phyloP scores from a whole-genome alignment of 2,329 filamentous ascomycete genomes.

The Neonectria magnoliae region DNA sequence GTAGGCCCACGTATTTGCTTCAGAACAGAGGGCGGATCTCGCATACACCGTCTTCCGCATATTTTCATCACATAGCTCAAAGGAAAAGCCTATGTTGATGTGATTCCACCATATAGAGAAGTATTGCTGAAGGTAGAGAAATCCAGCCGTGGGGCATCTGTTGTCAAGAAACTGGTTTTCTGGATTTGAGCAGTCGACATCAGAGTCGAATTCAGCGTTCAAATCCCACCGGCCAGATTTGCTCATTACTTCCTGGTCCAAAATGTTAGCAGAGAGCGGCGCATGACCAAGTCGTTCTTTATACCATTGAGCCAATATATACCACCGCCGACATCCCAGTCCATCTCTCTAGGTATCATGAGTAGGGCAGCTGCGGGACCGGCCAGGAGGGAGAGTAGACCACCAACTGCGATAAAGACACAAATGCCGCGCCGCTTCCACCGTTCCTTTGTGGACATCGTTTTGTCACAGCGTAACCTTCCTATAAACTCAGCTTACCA shows the following conservation, averaged over 20 bases:
- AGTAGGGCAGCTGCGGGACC: slow-evolving; percentile 11
- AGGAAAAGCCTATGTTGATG: background rate
- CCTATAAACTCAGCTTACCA: slow-evolving; percentile 23
- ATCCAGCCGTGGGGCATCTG: slow-evolving; percentile 8
- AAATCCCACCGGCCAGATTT: slow-evolving; percentile 12
- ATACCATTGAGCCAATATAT: slow-evolving; percentile 26
- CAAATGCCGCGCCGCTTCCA: slow-evolving; percentile 3
- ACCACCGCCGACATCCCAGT: slow-evolving; percentile 16
- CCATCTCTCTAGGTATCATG: slow-evolving; percentile 22
- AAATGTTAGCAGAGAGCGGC: background rate
- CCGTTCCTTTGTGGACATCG: background rate
- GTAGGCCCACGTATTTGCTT: slow-evolving; percentile 22
- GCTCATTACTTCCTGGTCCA: slow-evolving; percentile 12
- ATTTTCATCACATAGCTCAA: slow-evolving; percentile 14
- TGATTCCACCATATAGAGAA: slow-evolving; percentile 20
- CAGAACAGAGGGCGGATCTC: background rate
- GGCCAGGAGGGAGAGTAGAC: slow-evolving; percentile 16
- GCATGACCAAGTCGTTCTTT: background rate
- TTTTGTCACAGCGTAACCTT: background rate
- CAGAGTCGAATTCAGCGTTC: slow-evolving; percentile 2
- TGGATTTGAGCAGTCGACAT: background rate
- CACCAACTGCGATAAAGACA: slow-evolving; percentile 6
- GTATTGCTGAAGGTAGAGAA: slow-evolving; percentile 6
- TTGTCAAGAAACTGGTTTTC: background rate
- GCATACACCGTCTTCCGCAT: slow-evolving; percentile 15